phyloP scores from a whole-genome alignment of 768 basidiomycete species.

The Cyclocybe aegerita region DNA sequence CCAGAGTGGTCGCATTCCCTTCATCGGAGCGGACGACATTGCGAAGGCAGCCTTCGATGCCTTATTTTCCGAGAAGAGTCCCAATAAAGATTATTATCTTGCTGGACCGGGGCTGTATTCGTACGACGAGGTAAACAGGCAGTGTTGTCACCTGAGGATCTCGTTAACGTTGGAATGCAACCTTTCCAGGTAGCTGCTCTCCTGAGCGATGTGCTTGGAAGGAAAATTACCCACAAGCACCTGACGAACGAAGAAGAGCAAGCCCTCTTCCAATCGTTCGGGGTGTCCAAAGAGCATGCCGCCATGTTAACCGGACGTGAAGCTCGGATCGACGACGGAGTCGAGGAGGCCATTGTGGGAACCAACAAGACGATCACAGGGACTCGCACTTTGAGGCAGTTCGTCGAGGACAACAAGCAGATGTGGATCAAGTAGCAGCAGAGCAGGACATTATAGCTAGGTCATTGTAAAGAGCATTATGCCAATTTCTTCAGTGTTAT shows the following conservation, averaged over 20 bases:
- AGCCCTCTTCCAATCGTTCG: not conserved
- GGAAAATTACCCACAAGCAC: slow-evolving; percentile 12
- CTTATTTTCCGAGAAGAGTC: slow-evolving; percentile 11
- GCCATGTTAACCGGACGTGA: slow-evolving; percentile 14
- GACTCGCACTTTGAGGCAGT: slow-evolving; percentile 18
- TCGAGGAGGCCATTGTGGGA: slow-evolving; percentile 17
- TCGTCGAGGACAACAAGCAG: slow-evolving; percentile 18
- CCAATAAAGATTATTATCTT: slow-evolving; percentile 11
- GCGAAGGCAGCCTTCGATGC: slow-evolving; percentile 25
- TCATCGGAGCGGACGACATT: slow-evolving; percentile 25
- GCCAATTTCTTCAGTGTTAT: too few relatives aligned
- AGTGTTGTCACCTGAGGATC: too few relatives aligned
- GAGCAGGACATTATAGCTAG: too few relatives aligned
- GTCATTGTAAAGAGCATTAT: too few relatives aligned
- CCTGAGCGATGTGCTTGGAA: slow-evolving; percentile 8
- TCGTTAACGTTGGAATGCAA: not conserved
- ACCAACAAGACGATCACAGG: slow-evolving; percentile 20
- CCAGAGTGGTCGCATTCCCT: slow-evolving; percentile 18
- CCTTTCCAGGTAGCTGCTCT: slow-evolving; percentile 5
- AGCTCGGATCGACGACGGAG: slow-evolving; percentile 14
- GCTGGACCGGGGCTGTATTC: slow-evolving; percentile 24
- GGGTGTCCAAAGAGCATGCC: slow-evolving; percentile 10
- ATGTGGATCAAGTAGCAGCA: slow-evolving; percentile 13
- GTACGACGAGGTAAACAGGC: slow-evolving; percentile 21
- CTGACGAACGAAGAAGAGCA: slow-evolving; percentile 4